Evolutionary conservation across 2,329 filamentous ascomycete genomes (phyloP).

Genomic region (Aureobasidium mangrovei): DNA sequence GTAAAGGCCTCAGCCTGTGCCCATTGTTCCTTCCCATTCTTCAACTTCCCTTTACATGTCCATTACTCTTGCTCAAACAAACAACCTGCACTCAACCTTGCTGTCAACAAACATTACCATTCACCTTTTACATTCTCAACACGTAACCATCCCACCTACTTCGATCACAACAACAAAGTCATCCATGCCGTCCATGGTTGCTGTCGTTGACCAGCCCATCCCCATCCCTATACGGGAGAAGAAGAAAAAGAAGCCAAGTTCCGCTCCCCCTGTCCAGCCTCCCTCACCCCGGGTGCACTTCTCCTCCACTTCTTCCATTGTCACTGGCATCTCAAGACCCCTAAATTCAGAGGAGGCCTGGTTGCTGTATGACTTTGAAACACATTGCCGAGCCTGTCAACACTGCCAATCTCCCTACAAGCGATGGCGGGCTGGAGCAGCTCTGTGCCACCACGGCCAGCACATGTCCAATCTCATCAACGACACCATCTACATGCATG

Average conservation of each 20-base stretch:
- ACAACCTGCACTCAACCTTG: neutral
- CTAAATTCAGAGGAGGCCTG: constrained; percentile 35
- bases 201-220: constrained; percentile 1
- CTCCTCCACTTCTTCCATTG: constrained; percentile 17
- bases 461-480: constrained; percentile 38
- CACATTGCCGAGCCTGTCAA: constrained; percentile 37
- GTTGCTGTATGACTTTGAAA: constrained; percentile 41
- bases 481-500: constrained; percentile 34
- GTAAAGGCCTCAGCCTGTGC: neutral
- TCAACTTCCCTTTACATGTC: neutral
- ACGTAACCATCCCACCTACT: neutral
- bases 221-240: neutral
- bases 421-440: constrained; percentile 31
- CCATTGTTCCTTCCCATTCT: constrained; percentile 1
- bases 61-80: neutral
- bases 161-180: neutral
- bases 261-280: constrained; percentile 9
- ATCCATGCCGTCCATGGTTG: neutral
- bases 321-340: constrained; percentile 31
- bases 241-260: neutral
- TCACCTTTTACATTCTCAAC: neutral
- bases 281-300: constrained; percentile 25
- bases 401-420: constrained; percentile 38
- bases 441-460: constrained; percentile 37
- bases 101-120: neutral